These are phyloP conservation scores for Didymella pomorum DNA, from an alignment of 2,329 filamentous ascomycete species.

Conservation along the genomic window DNA sequence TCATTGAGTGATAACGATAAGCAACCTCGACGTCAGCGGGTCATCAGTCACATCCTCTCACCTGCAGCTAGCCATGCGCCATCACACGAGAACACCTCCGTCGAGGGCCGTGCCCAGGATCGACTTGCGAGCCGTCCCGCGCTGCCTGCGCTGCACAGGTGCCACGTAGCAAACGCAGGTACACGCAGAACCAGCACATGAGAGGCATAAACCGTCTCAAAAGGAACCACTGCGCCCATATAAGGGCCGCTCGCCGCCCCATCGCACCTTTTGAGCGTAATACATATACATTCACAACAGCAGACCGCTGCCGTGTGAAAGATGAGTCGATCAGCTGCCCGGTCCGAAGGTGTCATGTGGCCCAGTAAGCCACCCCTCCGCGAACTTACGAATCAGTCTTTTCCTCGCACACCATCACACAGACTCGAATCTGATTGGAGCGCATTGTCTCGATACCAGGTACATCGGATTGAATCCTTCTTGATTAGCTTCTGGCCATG, in stretches of 20 bases:
- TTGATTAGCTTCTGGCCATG: slow-evolving; percentile 50
- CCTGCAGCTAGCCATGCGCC: slow-evolving; percentile 41
- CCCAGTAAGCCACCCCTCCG: slow-evolving; percentile 48
- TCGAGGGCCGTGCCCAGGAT: slow-evolving; percentile 44
- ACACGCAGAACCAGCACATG: slow-evolving; percentile 40
- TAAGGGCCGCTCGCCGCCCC: slow-evolving; percentile 34
- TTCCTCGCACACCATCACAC: slow-evolving; percentile 49
- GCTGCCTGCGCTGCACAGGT: slow-evolving; percentile 47
- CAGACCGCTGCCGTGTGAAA: slow-evolving; percentile 36
- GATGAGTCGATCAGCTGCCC: slow-evolving; percentile 49
- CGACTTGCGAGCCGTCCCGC: slow-evolving; percentile 47
- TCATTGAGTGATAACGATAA: slow-evolving; percentile 39
- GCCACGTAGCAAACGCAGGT: slow-evolving; percentile 51
- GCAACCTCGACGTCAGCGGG: slow-evolving; percentile 25
- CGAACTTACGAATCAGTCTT: slow-evolving; percentile 48
- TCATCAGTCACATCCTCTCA: slow-evolving; percentile 26
- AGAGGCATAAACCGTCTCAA: slow-evolving; percentile 36
- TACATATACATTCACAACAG: slow-evolving; percentile 29
- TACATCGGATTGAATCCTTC: slow-evolving; percentile 46
- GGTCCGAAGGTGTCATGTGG: slow-evolving; percentile 47
- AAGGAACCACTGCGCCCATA: slow-evolving; percentile 30
- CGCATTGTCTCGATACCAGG: slow-evolving; percentile 41
- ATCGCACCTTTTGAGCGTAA: slow-evolving; percentile 21
- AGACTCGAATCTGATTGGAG: slow-evolving; percentile 42
- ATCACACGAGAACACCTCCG: slow-evolving; percentile 35